These are phyloP conservation scores for Diaporthe aspalathi DNA, from an alignment of 2,329 filamentous ascomycete species.

Conservation along the genomic window DNA sequence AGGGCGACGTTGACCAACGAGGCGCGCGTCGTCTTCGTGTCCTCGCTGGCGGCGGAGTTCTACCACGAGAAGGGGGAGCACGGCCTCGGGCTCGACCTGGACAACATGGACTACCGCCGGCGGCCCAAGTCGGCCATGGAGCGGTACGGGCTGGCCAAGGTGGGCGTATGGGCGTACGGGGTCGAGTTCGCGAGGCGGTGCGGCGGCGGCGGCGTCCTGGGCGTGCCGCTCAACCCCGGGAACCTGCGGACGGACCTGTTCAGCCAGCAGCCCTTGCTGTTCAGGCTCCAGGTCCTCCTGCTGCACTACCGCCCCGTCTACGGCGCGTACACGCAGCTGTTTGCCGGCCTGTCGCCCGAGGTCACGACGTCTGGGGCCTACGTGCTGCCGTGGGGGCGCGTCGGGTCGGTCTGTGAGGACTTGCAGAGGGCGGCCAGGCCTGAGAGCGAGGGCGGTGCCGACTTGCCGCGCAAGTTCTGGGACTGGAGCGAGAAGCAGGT, in stretches of 20 bases:
- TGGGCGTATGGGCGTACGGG: conserved; percentile 41
- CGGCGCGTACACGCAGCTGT: conserved; percentile 40
- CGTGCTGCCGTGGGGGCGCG: conserved; percentile 35
- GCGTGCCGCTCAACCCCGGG: conserved; percentile 45
- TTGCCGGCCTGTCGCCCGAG: conserved; percentile 39
- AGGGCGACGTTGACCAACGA: not conserved
- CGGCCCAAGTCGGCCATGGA: not conserved
- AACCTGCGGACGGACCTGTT: conserved; percentile 44
- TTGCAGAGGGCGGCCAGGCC: conserved; percentile 45
- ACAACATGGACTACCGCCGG: conserved; percentile 25
- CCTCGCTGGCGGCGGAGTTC: conserved; percentile 11
- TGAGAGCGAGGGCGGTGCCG: conserved; percentile 52
- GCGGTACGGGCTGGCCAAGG: conserved; percentile 44
- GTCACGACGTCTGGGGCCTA: conserved; percentile 9
- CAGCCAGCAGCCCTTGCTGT: conserved; percentile 4
- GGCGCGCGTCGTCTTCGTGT: conserved; percentile 30
- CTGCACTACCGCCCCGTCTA: conserved; percentile 30
- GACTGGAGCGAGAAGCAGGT: conserved; percentile 51
- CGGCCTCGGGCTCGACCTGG: conserved; percentile 9
- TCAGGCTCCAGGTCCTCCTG: conserved; percentile 10
- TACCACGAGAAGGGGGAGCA: conserved; percentile 7
- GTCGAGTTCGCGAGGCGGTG: conserved; percentile 42
- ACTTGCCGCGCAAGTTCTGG: conserved; percentile 52
- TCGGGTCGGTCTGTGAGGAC: conserved; percentile 48
- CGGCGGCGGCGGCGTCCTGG: conserved; percentile 44